These are phyloP conservation scores for Parasitella parasitica DNA, from an alignment of 371 early-diverging fungal genomes.

Conservation along the genomic window DNA sequence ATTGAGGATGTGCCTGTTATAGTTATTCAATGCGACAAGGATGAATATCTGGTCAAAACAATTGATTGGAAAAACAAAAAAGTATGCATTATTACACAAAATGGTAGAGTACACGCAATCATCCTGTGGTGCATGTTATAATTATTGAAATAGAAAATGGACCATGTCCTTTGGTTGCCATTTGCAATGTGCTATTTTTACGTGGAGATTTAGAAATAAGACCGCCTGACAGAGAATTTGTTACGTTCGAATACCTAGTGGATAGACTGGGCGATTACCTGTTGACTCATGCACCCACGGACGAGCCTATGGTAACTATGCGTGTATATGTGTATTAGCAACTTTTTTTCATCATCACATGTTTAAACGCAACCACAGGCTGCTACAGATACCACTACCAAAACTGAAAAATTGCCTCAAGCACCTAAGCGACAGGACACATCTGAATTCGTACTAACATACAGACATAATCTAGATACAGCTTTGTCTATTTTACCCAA, in stretches of 20 bases:
- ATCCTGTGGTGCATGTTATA: not conserved
- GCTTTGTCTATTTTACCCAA: conserved; percentile 56
- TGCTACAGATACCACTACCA: not conserved
- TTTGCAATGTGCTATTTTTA: conserved; percentile 83
- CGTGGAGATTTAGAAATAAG: conserved; percentile 68
- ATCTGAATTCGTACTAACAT: conserved; percentile 35
- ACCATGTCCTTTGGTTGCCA: conserved; percentile 88
- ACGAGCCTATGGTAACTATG: not conserved
- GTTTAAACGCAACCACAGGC: not conserved
- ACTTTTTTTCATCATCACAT: not conserved
- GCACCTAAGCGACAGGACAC: conserved; percentile 19
- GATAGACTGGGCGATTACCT: conserved; percentile 75
- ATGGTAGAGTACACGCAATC: conserved; percentile 49
- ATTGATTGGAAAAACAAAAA: conserved; percentile 59
- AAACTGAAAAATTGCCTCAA: not conserved
- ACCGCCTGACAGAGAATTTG: conserved; percentile 55
- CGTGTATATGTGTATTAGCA: not conserved
- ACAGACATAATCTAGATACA: conserved; percentile 40
- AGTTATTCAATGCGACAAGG: not conserved
- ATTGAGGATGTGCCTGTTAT: not conserved
- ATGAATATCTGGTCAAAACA: conserved; percentile 66
- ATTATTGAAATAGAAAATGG: conserved; percentile 65
- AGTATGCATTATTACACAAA: conserved; percentile 79
- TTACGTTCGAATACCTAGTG: conserved; percentile 72
- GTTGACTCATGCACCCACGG: conserved; percentile 36